Percentiles rank a stretch among this genome's conserved stretches.
Conservation (phyloP, 768 basidiomycete species). For the Podaxis sp. region DNA sequence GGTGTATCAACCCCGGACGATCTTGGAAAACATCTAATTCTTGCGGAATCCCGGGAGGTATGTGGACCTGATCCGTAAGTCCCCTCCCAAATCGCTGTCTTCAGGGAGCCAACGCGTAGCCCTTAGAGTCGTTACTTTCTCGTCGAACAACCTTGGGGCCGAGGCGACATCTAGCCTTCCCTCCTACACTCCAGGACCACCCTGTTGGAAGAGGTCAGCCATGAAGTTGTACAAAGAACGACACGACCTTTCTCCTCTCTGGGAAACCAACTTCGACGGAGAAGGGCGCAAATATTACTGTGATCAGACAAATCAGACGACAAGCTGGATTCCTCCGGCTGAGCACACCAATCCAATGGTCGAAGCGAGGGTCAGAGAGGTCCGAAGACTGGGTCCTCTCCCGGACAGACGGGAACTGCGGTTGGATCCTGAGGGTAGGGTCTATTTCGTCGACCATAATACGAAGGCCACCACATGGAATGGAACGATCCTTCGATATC, state of each 20-base stretch:
- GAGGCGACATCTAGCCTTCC: neutral
- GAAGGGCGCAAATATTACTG: neutral
- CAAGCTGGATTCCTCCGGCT: neutral
- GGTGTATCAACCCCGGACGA: neutral
- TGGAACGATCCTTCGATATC: too few species aligned
- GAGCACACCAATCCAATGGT: too few species aligned
- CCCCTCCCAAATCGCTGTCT: too few species aligned
- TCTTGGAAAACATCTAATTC: neutral
- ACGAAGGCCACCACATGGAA: too few species aligned
- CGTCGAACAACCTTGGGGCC: neutral
- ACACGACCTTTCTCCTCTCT: neutral
- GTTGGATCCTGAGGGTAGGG: neutral
- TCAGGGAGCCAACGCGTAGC: neutral
- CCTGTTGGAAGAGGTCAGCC: neutral
- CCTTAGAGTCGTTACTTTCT: neutral
- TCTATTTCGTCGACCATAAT: too few species aligned
- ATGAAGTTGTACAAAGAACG: neutral
- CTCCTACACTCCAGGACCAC: neutral
- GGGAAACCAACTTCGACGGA: too few species aligned
- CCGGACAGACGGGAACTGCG: neutral
- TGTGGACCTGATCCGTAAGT: too few species aligned
- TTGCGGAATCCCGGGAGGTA: neutral
- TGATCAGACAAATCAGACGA: neutral
- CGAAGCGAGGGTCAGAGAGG: neutral
- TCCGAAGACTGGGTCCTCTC: neutral